Base-by-base conservation (phyloP, 202 grass and related monocot genomes). In the Panicum hallii region DNA sequence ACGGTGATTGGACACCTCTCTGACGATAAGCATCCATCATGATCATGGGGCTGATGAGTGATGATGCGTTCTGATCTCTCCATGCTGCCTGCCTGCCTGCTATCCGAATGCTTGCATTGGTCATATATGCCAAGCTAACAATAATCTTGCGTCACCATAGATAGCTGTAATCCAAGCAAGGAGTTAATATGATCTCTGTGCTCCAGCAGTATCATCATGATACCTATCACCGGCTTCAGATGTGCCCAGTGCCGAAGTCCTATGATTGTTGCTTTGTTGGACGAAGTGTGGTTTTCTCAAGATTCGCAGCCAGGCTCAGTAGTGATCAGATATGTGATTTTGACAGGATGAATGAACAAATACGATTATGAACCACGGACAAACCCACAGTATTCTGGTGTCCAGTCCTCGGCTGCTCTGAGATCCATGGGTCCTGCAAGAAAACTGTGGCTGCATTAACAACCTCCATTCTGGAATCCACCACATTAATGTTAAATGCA, bases 321-420 rank as follows among this genome's bases (percentile, higher is more conserved):
- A 70, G 7, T 34, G 5, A 23, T 28, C 36, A 9, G 36, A 30
- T 45, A 54, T 78, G 32, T 54, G 55, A 75, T 77, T 72, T 76
- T 74, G 78, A 81, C 69, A 66, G 72, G 52, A 70, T 43, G 43
- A 20, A 67, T 66, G 23, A 38, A 65, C 64, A 38, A 38, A 63
- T 47, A 86, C 71, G 42, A 71, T 82, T 38, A 75, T 62, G 52
- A 64, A 88, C 70, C 3, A 68, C 30, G 22, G 79, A 71, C 86
- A 83, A 78, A 23, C 44, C 36, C 26, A 13, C 64, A 76, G 53
- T 78, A 64, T 45, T 62, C 20, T 52, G 56, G 78, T 67, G 17
- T 32, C 32, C 8, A 9, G 43, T 44, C 43, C 46, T 74, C 48
- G 14, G 40, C 58, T 81, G 58, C 58, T 80, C 43, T 34, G 14